Conservation (phyloP, 768 basidiomycete species). For the Cystofilobasidium bisporidii region DNA sequence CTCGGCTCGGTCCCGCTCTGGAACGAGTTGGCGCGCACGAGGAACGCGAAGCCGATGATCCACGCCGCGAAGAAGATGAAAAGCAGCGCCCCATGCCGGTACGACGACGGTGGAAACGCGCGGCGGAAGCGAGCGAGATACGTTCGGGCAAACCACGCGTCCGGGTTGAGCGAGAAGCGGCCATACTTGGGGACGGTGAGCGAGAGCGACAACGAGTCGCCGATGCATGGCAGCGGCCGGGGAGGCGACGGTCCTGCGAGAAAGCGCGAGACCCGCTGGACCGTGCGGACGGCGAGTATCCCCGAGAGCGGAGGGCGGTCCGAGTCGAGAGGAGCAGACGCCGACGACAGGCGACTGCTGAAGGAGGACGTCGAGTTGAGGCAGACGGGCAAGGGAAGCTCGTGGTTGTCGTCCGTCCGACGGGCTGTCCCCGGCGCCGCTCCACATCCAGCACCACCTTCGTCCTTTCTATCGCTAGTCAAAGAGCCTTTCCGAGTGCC, state of each 20-base stretch:
- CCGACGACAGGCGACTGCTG: neutral
- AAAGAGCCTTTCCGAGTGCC: neutral
- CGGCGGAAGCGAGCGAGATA: conserved; percentile 2
- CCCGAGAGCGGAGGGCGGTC: neutral
- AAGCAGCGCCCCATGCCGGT: conserved; percentile 2
- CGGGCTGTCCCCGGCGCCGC: too few relatives aligned
- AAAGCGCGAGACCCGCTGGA: neutral
- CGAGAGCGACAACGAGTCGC: neutral
- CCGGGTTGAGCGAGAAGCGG: neutral
- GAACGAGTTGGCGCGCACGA: conserved; percentile 63
- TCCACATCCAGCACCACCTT: too few relatives aligned
- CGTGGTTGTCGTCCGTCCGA: neutral
- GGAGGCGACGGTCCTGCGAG: neutral
- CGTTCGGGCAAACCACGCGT: neutral
- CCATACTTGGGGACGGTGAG: neutral
- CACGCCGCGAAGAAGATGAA: conserved; percentile 40
- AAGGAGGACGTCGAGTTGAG: neutral
- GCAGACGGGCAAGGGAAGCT: neutral
- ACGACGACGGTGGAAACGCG: neutral
- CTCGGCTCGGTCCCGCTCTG: conserved; percentile 52
- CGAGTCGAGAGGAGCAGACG: neutral
- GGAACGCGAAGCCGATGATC: conserved; percentile 63
- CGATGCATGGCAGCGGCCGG: neutral
- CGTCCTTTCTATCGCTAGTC: neutral
- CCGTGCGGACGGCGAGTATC: neutral